Percentiles rank a stretch among this genome's conserved stretches.
phyloP scores from a whole-genome alignment of 2,329 filamentous ascomycete species.

The Ophiostoma sp. region DNA sequence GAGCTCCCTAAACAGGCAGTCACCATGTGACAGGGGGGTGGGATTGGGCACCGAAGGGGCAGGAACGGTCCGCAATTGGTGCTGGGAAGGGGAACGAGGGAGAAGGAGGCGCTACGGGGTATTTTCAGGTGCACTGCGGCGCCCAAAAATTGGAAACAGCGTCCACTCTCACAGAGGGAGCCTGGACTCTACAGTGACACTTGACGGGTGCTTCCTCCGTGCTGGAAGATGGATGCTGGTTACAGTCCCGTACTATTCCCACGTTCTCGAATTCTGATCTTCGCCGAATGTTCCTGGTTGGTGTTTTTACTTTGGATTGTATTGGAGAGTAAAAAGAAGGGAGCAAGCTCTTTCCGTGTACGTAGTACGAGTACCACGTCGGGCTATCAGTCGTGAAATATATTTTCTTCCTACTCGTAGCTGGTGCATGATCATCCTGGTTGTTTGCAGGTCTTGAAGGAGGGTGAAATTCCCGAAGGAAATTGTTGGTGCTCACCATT shows the following conservation, averaged over 20 bases:
- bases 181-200: background rate
- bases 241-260: background rate
- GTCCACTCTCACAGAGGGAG: conserved; percentile 1
- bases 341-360: too few species aligned
- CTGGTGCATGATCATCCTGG: too few species aligned
- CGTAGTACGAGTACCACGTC: too few species aligned
- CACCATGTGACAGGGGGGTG: conserved; percentile 18
- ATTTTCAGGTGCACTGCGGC: background rate
- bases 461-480: too few species aligned
- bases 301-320: too few species aligned
- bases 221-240: background rate
- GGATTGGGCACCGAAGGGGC: background rate
- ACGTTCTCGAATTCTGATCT: background rate
- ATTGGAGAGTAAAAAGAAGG: too few species aligned
- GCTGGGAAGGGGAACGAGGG: background rate
- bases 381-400: too few species aligned
- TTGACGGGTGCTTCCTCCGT: background rate
- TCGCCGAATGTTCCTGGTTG: background rate
- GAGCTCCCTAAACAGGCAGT: conserved; percentile 25
- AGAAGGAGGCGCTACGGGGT: background rate
- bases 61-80: conserved; percentile 14
- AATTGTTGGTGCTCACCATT: too few species aligned
- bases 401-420: too few species aligned
- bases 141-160: background rate
- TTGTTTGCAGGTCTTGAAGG: too few species aligned